A percentile compares a stretch with the other conserved stretches of the same genome.
Evolutionary conservation across 2,329 filamentous ascomycete species (phyloP).

Genomic region (Ophiostoma ulmi): DNA sequence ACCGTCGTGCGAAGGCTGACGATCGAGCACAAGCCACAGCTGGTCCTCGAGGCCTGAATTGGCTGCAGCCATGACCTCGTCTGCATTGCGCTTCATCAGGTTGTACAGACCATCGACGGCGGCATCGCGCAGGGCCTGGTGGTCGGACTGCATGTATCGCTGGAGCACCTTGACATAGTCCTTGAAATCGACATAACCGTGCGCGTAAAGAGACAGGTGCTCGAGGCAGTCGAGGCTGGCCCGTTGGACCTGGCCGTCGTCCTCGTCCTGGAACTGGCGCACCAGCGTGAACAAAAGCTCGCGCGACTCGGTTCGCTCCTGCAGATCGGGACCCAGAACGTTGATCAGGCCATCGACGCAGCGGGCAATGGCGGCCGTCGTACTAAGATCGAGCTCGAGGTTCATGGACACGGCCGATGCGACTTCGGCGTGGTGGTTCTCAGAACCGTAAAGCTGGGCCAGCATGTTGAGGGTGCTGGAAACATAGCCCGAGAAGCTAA

Average conservation of each 20-base stretch:
- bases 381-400: constrained; percentile 77
- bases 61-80: constrained; percentile 72
- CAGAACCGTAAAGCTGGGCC: constrained; percentile 84
- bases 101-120: constrained; percentile 88
- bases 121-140: constrained; percentile 66
- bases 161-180: constrained; percentile 82
- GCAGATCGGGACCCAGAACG: constrained; percentile 88
- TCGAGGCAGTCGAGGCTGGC: constrained; percentile 81
- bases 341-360: constrained; percentile 96
- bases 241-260: constrained; percentile 63
- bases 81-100: constrained; percentile 86
- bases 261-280: constrained; percentile 72
- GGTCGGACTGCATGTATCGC: constrained; percentile 64
- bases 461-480: constrained; percentile 89
- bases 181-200: constrained; percentile 75
- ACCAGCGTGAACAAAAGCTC: constrained; percentile 87
- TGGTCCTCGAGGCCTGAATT: constrained; percentile 79
- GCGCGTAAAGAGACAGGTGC: constrained; percentile 86
- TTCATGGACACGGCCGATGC: constrained; percentile 79
- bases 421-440: constrained; percentile 84
- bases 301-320: constrained; percentile 85
- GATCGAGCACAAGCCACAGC: constrained; percentile 84
- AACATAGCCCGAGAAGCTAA: constrained; percentile 88
- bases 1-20: constrained; percentile 66
- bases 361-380: constrained; percentile 74